Evolutionary conservation across 2,329 filamentous ascomycete genomes (phyloP).

Genomic region (Stenocarpella maydis): DNA sequence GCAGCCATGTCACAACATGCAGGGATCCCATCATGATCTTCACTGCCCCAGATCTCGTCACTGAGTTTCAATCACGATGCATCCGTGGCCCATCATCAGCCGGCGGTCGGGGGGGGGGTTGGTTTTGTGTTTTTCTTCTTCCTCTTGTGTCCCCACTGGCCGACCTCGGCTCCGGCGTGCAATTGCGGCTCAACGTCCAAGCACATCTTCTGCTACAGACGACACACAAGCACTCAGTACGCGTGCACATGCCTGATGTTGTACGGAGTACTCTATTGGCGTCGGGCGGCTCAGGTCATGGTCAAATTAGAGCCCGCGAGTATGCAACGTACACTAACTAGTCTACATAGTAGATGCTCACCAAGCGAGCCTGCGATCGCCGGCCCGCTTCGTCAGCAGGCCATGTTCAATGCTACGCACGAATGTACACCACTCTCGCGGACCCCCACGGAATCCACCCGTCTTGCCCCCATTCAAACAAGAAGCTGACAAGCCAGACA

Average conservation of each 20-base stretch:
- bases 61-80: constrained; percentile 10
- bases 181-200: constrained; percentile 10
- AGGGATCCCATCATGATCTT: constrained; percentile 20
- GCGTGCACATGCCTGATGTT: background rate
- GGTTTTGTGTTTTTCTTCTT: background rate
- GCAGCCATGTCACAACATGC: constrained; percentile 13
- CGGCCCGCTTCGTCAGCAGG: background rate
- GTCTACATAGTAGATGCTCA: background rate
- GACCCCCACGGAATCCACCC: constrained; percentile 20
- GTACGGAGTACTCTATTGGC: background rate
- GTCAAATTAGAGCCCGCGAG: background rate
- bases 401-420: background rate
- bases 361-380: constrained; percentile 9
- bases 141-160: background rate
- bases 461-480: constrained; percentile 5
- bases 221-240: no score
- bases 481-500: background rate
- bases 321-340: background rate
- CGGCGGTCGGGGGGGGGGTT: background rate
- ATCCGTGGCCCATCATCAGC: background rate
- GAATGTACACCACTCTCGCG: no score
- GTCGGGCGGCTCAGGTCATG: background rate
- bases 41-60: constrained; percentile 20
- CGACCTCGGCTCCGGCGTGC: constrained; percentile 13
- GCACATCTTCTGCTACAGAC: background rate